Evolutionary conservation across 805 yeast genomes (phyloP).

Genomic region (Schizosaccharomyces osmophilus): DNA sequence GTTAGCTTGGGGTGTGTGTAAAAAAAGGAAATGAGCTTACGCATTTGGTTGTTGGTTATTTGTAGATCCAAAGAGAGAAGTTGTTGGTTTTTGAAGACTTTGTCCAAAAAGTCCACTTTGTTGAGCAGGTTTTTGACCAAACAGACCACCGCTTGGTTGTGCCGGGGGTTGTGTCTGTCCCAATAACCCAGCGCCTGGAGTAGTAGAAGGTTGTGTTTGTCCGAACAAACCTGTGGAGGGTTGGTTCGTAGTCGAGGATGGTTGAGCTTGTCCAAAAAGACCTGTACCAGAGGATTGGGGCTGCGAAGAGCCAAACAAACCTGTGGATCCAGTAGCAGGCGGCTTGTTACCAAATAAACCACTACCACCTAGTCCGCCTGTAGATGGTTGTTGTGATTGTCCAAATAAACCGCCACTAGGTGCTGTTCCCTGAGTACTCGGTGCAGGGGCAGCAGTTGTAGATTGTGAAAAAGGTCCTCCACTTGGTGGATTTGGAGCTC

Average conservation of each 20-base stretch:
- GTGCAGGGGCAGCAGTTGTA: neutral
- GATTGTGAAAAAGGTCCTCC: neutral
- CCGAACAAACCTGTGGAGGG: neutral
- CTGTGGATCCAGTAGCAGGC: neutral
- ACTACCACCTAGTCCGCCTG: conserved; percentile 6
- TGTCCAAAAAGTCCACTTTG: conserved; percentile 1
- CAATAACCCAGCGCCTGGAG: too few relatives aligned
- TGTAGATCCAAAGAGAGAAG: too few relatives aligned
- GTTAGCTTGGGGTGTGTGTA: neutral
- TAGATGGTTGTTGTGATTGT: conserved; percentile 2
- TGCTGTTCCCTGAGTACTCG: neutral
- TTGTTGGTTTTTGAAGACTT: too few relatives aligned
- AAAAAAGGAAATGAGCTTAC: neutral
- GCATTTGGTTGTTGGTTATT: neutral
- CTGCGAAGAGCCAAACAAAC: neutral
- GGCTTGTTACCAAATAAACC: conserved; percentile 9
- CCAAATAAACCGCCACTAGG: neutral
- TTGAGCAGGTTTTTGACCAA: conserved; percentile 9
- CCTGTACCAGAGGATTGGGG: conserved; percentile 5
- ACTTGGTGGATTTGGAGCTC: neutral
- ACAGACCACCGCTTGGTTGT: conserved; percentile 2
- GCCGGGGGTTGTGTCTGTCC: neutral
- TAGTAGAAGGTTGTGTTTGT: too few relatives aligned
- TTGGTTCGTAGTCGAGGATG: neutral
- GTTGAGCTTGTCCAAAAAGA: conserved; percentile 5